Evolutionary conservation across 345 rosid species (phyloP), one percentile per base, ranked within the genome.

Genomic region (Populus euphratica): DNA sequence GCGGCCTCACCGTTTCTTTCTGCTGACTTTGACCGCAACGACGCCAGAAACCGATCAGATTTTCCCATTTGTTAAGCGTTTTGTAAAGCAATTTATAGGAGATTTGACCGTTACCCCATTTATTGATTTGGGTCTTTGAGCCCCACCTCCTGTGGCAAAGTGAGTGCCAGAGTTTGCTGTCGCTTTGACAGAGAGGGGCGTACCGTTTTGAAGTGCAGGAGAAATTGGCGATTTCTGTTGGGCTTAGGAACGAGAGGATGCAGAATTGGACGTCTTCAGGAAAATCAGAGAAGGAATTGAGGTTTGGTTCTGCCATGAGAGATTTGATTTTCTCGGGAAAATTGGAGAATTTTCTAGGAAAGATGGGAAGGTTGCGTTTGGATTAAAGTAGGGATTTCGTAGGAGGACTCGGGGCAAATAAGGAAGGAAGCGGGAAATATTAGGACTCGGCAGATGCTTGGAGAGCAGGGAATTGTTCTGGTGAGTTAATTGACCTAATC

Each of bases 31-130:
- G 86, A 68, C 96, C 94, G 80, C 97, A 88, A 5, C 91, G 92
- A 13, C 98, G 98, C 99, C 98, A 95, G 87, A 93, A 91, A 0
- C 99, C 99, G 23, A 93, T 91, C 35, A 95, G 88, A 81, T 86
- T 85, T 47, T 91, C 96, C 82, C 94, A 90, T 43, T 82, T 81
- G 54, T 25, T 75, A 5, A 93, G 94, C 72, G 89, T 91, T 73
- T 69, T 80, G 88, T 90, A 93, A 31, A 95, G 96, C 78, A 83
- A 85, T 75, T 78, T 85, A 86, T 79, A 93, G 14, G 90, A 11
- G 78, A 95, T 83, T 17, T 77, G 70, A 11, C 99, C 97, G 27
- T 78, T 59, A 4, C 94, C 97, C 99, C 99, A 95, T 69, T 81
- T 84, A 73, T 74, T 71, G 90, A 95, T 91, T 79, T 85, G 86